phyloP scores from a whole-genome alignment of 305 asterid genomes.

The Solanum hybrid region DNA sequence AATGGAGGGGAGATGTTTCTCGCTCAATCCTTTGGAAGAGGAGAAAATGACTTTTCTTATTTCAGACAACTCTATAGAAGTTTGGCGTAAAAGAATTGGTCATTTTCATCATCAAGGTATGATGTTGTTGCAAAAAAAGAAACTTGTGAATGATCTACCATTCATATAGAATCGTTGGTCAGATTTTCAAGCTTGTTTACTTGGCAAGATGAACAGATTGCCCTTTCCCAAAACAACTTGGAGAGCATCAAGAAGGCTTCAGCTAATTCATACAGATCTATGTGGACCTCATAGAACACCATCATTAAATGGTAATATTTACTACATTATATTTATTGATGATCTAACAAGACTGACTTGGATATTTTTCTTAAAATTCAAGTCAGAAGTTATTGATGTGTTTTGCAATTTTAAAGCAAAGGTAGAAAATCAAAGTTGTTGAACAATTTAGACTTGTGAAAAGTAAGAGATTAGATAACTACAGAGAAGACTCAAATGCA shows the following conservation, averaged over 20 bases:
- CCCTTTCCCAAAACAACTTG: not conserved
- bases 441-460: not conserved
- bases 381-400: no score
- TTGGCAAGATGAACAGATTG: not conserved
- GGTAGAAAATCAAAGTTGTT: no score
- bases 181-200: not conserved
- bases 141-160: not conserved
- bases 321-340: no score
- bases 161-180: not conserved
- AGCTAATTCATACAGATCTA: not conserved
- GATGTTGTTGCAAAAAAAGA: not conserved
- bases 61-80: not conserved
- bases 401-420: no score
- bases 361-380: no score
- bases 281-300: not conserved
- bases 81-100: not conserved
- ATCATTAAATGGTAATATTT: no score
- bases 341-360: not conserved
- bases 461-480: not conserved
- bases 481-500: not conserved
- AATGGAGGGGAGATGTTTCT: not conserved
- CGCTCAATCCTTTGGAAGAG: not conserved
- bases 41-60: not conserved
- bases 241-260: not conserved
- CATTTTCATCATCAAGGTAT: not conserved